A percentile compares a stretch with the other conserved stretches of the same genome.
phyloP scores from a whole-genome alignment of 75 land plant genomes.

The Pinus taeda region DNA sequence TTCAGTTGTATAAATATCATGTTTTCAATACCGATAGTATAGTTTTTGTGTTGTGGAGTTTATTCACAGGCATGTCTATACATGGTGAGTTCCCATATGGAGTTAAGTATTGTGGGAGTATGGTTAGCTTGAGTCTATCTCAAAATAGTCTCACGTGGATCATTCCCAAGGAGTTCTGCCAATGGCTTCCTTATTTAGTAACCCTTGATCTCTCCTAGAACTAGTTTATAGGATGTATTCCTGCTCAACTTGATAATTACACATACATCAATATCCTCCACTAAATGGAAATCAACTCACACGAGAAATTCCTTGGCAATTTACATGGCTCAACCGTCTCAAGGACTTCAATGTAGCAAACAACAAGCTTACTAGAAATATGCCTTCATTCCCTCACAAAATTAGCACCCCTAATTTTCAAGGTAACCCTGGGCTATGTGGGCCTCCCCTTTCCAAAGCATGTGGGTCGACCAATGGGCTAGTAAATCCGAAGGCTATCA shows the following conservation, averaged over 20 bases:
- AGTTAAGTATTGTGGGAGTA: conserved; percentile 43
- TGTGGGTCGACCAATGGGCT: neutral
- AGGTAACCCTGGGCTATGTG: neutral
- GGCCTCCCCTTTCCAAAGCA: neutral
- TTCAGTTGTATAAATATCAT: too few relatives aligned
- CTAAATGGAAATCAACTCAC: conserved; percentile 46
- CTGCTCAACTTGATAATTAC: conserved; percentile 24
- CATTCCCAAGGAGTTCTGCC: conserved; percentile 55
- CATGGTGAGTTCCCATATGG: conserved; percentile 40
- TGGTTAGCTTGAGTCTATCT: conserved; percentile 49
- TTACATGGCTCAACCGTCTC: neutral
- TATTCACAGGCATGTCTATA: too few relatives aligned
- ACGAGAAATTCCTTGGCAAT: conserved; percentile 52
- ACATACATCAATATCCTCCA: conserved; percentile 47
- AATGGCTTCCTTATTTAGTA: conserved; percentile 54
- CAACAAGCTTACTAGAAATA: neutral
- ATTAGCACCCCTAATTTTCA: neutral
- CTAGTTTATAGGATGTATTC: conserved; percentile 6
- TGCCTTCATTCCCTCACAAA: neutral
- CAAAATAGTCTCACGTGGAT: conserved; percentile 48
- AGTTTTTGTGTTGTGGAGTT: too few relatives aligned
- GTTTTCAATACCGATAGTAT: too few relatives aligned
- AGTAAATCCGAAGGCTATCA: neutral
- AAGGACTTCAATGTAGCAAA: neutral
- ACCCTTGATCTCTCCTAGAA: conserved; percentile 20